Percentiles rank a stretch among this genome's conserved stretches.
These are phyloP conservation scores for Saccharomycopsis phalli DNA, from an alignment of 1,139 yeast species.

Conservation along the genomic window DNA sequence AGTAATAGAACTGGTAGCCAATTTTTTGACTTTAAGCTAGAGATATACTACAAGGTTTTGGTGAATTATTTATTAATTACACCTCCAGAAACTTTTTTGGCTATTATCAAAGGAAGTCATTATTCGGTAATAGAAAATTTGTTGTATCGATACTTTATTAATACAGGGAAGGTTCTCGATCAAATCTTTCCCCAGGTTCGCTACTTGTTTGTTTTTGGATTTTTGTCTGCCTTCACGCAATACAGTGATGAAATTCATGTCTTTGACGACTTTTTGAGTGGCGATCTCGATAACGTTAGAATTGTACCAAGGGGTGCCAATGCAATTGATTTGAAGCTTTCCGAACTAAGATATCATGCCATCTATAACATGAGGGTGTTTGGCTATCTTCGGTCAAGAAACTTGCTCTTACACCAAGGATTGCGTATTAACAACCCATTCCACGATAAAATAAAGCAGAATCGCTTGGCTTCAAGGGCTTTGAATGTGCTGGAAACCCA, in stretches of 20 bases:
- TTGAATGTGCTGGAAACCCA: constrained; percentile 11
- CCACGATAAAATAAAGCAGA: constrained; percentile 2
- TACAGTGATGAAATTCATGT: constrained; percentile 15
- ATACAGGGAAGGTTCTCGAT: constrained; percentile 12
- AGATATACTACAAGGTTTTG: constrained; percentile 7
- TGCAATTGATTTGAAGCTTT: background rate
- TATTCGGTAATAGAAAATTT: constrained; percentile 9
- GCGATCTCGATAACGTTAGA: background rate
- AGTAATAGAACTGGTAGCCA: background rate
- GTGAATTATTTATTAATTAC: constrained; percentile 2
- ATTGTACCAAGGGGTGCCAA: background rate
- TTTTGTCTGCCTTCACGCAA: constrained; percentile 5
- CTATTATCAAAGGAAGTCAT: background rate
- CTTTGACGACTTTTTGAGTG: constrained; percentile 3
- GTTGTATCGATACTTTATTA: constrained; percentile 12
- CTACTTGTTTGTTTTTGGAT: constrained; percentile 16
- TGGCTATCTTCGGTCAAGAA: constrained; percentile 11
- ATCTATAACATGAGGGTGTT: constrained; percentile 8
- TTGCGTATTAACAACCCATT: constrained; percentile 8
- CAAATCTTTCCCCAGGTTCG: constrained; percentile 14
- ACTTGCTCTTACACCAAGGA: constrained; percentile 14
- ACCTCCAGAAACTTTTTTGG: constrained; percentile 12
- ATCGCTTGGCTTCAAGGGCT: constrained; percentile 8
- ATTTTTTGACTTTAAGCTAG: constrained; percentile 4
- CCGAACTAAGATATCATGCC: constrained; percentile 6